phyloP scores from a whole-genome alignment of 805 yeast genomes.

The Candida tibetensis region DNA sequence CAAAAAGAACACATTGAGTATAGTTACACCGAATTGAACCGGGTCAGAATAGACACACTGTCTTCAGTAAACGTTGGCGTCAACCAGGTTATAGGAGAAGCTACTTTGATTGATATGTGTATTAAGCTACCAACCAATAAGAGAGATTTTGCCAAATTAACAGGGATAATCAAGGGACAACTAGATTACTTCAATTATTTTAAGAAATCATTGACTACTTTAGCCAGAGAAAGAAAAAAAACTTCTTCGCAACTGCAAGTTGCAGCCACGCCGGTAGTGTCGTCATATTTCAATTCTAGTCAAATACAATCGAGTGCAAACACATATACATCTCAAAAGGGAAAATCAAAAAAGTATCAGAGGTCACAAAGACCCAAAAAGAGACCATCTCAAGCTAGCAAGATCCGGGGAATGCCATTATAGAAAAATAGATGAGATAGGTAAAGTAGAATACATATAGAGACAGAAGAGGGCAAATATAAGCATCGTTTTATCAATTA shows the following conservation, averaged over 20 bases:
- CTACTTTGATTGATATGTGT: constrained; percentile 54
- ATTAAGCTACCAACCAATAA: constrained; percentile 49
- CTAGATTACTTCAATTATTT: constrained; percentile 36
- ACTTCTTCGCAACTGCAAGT: neutral
- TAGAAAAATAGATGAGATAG: neutral
- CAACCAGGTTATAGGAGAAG: constrained; percentile 23
- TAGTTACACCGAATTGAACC: constrained; percentile 36
- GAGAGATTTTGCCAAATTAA: constrained; percentile 42
- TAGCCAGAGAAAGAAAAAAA: constrained; percentile 32
- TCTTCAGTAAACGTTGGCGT: constrained; percentile 34
- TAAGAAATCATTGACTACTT: constrained; percentile 30
- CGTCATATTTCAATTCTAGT: constrained; percentile 4
- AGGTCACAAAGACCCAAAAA: constrained; percentile 4
- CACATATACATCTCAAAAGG: neutral
- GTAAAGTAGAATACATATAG: neutral
- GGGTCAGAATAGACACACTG: constrained; percentile 42
- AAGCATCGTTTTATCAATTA: too few relatives aligned
- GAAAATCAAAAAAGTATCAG: neutral
- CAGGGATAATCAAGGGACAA: constrained; percentile 32
- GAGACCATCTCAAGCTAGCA: neutral
- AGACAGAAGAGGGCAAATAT: too few relatives aligned
- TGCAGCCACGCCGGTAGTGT: neutral
- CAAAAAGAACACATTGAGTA: constrained; percentile 26
- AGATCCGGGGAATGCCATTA: constrained; percentile 5
- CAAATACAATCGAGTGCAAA: neutral